Evolutionary conservation across 2,329 filamentous ascomycete species (phyloP).

Genomic region (Xylaria hypoxylon): DNA sequence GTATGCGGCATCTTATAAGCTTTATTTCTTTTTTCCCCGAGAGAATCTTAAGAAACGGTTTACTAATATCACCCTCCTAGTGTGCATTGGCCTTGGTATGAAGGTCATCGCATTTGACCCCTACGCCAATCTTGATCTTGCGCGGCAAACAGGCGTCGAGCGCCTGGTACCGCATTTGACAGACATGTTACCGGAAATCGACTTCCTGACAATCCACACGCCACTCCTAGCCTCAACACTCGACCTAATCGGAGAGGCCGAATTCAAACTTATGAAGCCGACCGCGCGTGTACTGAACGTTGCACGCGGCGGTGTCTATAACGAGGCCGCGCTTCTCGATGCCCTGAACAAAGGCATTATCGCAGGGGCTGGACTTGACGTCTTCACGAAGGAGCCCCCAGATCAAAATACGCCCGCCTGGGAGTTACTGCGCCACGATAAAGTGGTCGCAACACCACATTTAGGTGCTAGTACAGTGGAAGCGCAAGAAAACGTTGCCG

Average conservation of each 20-base stretch:
- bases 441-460: conserved; percentile 82
- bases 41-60: no score
- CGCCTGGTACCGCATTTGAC: conserved; percentile 65
- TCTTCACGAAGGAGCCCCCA: conserved; percentile 81
- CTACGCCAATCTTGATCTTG: conserved; percentile 80
- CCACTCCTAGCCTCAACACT: conserved; percentile 81
- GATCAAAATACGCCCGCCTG: conserved; percentile 68
- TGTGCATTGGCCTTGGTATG: conserved; percentile 57
- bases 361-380: conserved; percentile 81
- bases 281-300: conserved; percentile 82
- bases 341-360: conserved; percentile 78
- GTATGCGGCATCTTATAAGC: not conserved
- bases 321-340: conserved; percentile 77
- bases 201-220: conserved; percentile 85
- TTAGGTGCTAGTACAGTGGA: conserved; percentile 83
- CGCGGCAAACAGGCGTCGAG: conserved; percentile 73
- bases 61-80: conserved; percentile 19
- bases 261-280: conserved; percentile 77
- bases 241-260: conserved; percentile 75
- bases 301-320: conserved; percentile 82
- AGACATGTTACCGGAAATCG: conserved; percentile 72
- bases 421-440: conserved; percentile 74
- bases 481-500: conserved; percentile 85
- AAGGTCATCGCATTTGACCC: conserved; percentile 79
- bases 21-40: not conserved